Evolutionary conservation across 2,329 filamentous ascomycete species (phyloP).

Genomic region (Elsinoe fawcettii): DNA sequence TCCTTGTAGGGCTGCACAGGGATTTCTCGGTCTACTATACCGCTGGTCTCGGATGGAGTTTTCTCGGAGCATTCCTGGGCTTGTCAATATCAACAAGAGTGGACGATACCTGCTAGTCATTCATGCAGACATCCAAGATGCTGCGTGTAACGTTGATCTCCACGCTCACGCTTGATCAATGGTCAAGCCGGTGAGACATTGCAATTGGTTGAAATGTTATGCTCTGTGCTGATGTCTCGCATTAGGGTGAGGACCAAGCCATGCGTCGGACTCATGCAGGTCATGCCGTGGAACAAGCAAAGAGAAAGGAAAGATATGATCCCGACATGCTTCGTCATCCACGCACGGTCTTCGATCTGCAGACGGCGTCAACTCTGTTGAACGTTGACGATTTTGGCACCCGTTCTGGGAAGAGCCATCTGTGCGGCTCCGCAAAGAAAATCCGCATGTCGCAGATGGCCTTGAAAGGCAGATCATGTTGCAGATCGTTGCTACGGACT

Average conservation of each 20-base stretch:
- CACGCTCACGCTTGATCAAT: neutral
- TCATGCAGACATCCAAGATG: neutral
- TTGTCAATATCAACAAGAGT: neutral
- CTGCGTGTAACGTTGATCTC: neutral
- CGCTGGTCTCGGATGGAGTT: neutral
- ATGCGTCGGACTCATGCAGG: neutral
- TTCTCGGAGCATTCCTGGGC: neutral
- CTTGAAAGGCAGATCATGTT: neutral
- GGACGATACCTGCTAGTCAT: neutral
- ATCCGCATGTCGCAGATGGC: neutral
- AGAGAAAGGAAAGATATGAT: neutral
- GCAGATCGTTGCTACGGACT: neutral
- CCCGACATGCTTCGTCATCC: neutral
- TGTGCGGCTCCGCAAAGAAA: neutral
- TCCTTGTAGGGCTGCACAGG: neutral
- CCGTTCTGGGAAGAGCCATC: neutral
- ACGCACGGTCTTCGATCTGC: neutral
- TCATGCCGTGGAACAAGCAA: neutral
- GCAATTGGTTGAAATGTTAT: neutral
- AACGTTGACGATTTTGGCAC: neutral
- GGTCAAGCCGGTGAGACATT: neutral
- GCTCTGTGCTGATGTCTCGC: neutral
- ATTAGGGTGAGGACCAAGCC: too few species aligned
- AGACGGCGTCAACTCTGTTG: slow-evolving; percentile 10
- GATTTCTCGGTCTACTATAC: neutral